Evolutionary conservation across 1,139 yeast genomes (phyloP), one percentile per base, ranked within the genome.

Genomic region (Lodderomyces jiufengensis): DNA sequence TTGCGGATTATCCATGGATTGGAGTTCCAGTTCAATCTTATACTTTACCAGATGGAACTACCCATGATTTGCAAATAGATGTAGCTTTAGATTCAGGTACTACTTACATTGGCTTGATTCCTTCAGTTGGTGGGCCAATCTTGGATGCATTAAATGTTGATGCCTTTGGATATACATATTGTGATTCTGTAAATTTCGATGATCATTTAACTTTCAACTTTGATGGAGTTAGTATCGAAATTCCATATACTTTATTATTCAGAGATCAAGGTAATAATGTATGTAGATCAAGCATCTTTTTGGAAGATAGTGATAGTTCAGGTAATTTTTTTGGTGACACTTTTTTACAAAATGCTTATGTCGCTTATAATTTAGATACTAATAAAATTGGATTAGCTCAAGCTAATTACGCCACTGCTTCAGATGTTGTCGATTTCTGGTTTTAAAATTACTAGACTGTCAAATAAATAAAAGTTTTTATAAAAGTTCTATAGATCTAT

Each of bases 331-430:
- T 30, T 24, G 67, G 66, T 37, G 72, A 78, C 12, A 65, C 61
- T 31, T 57, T 69, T 23, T 56, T 49, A 37, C 78, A 72, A 47
- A 55, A 61, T 38, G 69, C 61, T 28, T 76, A 77, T 6, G 48
- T 41, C 41, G 66, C 61, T 2, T 51, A 46, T 21, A 65, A 59
- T 25, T 55, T 34, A n/a, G 41, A 38, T 15, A 24, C 33, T 3
- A 29, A 25, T 11, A 29, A 29, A 23, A 20, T 38, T 26, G 41
- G 41, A 4, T 24, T 38, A 7, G 41, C 41, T n/a, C 32, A 33
- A 18, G 28, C 34, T 3, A 27, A 27, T 16, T 27, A 36, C 20
- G 31, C 27, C n/a, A 21, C n/a, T 24, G 32, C 15, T 11, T 16
- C 30, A 15, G 14, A 36, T 15, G 27, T 36, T 15, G 35, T 32